Percentiles rank a stretch among this genome's conserved stretches.
Conservation (phyloP, 805 yeast genomes). For the Torulaspora quercuum region DNA sequence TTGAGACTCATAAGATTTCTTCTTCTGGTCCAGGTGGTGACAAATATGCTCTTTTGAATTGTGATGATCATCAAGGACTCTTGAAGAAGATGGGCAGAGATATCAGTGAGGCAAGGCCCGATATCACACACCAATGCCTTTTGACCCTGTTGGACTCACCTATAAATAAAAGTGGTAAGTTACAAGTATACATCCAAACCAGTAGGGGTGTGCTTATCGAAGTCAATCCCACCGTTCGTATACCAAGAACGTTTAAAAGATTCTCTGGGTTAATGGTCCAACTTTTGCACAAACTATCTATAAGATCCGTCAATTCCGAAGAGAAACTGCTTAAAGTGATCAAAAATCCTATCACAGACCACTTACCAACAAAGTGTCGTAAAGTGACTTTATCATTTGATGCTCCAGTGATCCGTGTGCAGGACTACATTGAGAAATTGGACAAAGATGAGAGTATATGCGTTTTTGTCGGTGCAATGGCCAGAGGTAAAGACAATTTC, state of each 20-base stretch:
- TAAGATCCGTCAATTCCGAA: constrained; percentile 91
- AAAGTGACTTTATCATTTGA: constrained; percentile 90
- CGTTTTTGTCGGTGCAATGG: constrained; percentile 99
- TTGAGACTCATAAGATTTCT: constrained; percentile 89
- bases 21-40: constrained; percentile 79
- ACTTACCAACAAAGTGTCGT: constrained; percentile 92
- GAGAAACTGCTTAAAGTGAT: constrained; percentile 91
- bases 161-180: constrained; percentile 92
- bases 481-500: constrained; percentile 94
- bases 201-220: constrained; percentile 92
- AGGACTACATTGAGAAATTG: constrained; percentile 75
- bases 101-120: constrained; percentile 98
- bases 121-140: constrained; percentile 96
- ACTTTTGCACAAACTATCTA: constrained; percentile 83
- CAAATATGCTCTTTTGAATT: constrained; percentile 87
- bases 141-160: constrained; percentile 95
- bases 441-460: constrained; percentile 91
- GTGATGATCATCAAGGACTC: constrained; percentile 97
- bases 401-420: constrained; percentile 82
- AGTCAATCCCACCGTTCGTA: constrained; percentile 93
- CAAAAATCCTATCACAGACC: constrained; percentile 96
- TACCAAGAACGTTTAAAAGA: constrained; percentile 97
- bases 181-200: constrained; percentile 95
- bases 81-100: constrained; percentile 95
- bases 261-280: constrained; percentile 98